Evolutionary conservation across 768 basidiomycete species (phyloP).

Genomic region (Suillus alpinus): DNA sequence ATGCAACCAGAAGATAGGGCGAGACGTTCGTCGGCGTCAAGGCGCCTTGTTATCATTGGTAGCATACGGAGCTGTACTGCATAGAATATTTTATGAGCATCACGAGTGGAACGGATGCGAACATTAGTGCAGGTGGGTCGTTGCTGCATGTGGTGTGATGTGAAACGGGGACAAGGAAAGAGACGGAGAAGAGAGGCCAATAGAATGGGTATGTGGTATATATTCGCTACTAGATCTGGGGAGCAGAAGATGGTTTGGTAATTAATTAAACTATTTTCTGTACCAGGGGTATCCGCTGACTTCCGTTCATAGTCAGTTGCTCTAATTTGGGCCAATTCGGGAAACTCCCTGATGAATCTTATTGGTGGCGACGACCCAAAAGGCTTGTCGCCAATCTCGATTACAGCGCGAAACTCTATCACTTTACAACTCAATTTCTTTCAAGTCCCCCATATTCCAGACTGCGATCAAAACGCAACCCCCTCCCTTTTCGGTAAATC

Average conservation of each 20-base stretch:
- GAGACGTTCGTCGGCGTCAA: constrained; percentile 73
- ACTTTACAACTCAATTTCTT: constrained; percentile 49
- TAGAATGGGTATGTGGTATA: constrained; percentile 21
- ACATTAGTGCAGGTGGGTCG: constrained; percentile 65
- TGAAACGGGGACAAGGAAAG: constrained; percentile 10
- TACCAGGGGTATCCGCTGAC: constrained; percentile 16
- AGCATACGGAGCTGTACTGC: constrained; percentile 62
- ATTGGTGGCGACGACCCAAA: constrained; percentile 38
- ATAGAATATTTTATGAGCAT: constrained; percentile 80
- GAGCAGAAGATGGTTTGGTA: constrained; percentile 32
- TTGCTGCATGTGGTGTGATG: constrained; percentile 51
- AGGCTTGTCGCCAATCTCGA: constrained; percentile 44
- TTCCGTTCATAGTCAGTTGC: constrained; percentile 17
- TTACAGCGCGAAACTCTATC: constrained; percentile 46
- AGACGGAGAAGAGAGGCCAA: constrained; percentile 17
- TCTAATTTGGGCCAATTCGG: constrained; percentile 26
- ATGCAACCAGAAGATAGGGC: constrained; percentile 46
- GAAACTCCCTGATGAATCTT: constrained; percentile 32
- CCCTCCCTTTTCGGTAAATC: constrained; percentile 1
- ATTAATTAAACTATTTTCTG: constrained; percentile 37
- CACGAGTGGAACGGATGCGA: constrained; percentile 73
- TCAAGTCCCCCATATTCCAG: constrained; percentile 16
- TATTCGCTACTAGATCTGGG: constrained; percentile 32
- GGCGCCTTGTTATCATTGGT: constrained; percentile 71
- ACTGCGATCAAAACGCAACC: constrained; percentile 2